These are phyloP conservation scores for Arbutus unedo DNA, from an alignment of 148 eudicot species.

Conservation along the genomic window DNA sequence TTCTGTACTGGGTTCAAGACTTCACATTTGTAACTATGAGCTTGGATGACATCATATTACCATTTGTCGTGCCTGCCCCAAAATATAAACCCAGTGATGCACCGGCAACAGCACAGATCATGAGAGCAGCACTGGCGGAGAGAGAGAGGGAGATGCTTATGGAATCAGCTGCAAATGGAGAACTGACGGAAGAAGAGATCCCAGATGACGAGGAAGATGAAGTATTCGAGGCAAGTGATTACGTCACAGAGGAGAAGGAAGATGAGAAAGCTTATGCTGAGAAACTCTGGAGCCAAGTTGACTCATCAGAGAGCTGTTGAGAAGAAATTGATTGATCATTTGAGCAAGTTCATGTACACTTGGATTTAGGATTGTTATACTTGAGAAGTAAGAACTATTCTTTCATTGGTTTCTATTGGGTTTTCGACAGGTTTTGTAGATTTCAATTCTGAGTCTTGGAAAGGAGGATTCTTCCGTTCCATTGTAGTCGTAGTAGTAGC, in stretches of 20 bases:
- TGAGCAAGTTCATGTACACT: not conserved
- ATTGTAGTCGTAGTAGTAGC: not conserved
- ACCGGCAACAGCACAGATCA: conserved; percentile 53
- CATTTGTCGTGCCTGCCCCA: conserved; percentile 86
- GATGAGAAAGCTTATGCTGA: conserved; percentile 88
- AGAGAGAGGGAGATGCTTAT: conserved; percentile 23
- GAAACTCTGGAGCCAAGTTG: conserved; percentile 77
- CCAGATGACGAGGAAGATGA: conserved; percentile 66
- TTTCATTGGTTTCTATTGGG: conserved; percentile 9
- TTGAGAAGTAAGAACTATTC: not conserved
- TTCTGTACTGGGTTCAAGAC: conserved; percentile 44
- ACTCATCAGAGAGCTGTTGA: conserved; percentile 52
- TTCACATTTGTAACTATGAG: conserved; percentile 86
- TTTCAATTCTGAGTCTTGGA: not conserved
- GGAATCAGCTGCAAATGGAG: conserved; percentile 21
- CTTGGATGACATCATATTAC: conserved; percentile 73
- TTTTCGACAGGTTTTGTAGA: not conserved
- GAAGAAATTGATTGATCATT: not conserved
- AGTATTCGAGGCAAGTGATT: conserved; percentile 27
- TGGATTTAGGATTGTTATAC: not conserved
- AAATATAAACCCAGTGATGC: conserved; percentile 47
- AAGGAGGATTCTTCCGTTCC: not conserved
- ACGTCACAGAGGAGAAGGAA: conserved; percentile 44
- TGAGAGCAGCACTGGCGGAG: conserved; percentile 67
- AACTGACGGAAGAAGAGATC: conserved; percentile 44